Evolutionary conservation across 2,329 filamentous ascomycete genomes (phyloP).

Genomic region (Grosmannia serpens): DNA sequence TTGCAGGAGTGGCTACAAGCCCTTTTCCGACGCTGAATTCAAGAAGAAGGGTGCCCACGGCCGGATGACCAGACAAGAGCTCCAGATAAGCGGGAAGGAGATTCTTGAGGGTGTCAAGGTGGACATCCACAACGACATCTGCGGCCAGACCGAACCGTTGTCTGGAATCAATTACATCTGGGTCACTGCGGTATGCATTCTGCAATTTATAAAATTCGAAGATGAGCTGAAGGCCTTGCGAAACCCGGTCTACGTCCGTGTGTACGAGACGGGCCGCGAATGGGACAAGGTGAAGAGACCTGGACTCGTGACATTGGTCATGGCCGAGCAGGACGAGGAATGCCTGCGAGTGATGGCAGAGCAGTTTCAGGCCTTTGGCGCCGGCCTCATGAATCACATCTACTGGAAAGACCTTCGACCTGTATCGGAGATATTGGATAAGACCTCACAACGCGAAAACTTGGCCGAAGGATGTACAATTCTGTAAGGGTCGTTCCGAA

Average conservation of each 20-base stretch:
- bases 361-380: conserved; percentile 11
- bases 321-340: conserved; percentile 18
- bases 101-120: not conserved
- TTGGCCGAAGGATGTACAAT: not conserved
- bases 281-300: not conserved
- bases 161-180: conserved; percentile 24
- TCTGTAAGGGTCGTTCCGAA: not conserved
- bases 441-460: not conserved
- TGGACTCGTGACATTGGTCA: conserved; percentile 12
- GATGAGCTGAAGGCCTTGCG: conserved; percentile 13
- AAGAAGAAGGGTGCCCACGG: not conserved
- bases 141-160: conserved; percentile 15
- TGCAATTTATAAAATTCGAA: conserved; percentile 19
- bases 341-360: conserved; percentile 20
- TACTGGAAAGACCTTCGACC: conserved; percentile 17
- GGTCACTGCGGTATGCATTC: conserved; percentile 14
- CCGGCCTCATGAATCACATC: conserved; percentile 18
- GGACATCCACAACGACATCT: conserved; percentile 20
- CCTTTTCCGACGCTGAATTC: not conserved
- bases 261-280: conserved; percentile 15
- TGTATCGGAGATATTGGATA: not conserved
- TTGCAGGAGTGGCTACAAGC: not conserved
- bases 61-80: not conserved
- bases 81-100: not conserved
- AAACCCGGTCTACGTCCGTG: conserved; percentile 19